Evolutionary conservation across 2,329 filamentous ascomycete genomes (phyloP).

Genomic region (Pezizomycotina sp.): DNA sequence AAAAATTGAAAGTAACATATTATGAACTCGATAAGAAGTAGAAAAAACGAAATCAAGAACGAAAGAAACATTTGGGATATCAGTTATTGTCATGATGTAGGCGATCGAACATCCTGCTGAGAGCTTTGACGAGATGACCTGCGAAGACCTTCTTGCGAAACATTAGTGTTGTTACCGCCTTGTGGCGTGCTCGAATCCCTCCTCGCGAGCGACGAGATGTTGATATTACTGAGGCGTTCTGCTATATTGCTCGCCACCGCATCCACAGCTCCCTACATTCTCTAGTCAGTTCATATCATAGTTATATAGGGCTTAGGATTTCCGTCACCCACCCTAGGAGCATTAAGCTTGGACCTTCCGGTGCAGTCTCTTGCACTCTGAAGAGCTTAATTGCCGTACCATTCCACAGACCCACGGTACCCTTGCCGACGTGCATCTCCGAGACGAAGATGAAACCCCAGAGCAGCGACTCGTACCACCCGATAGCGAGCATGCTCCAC

Average conservation of each 20-base stretch:
- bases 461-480: conserved; percentile 88
- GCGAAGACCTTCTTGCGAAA: too few relatives aligned
- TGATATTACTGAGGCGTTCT: conserved; percentile 23
- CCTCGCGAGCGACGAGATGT: conserved; percentile 16
- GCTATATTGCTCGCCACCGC: conserved; percentile 24
- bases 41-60: too few relatives aligned
- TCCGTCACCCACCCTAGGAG: conserved; percentile 61
- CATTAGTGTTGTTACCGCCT: too few relatives aligned
- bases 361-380: conserved; percentile 67
- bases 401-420: conserved; percentile 86
- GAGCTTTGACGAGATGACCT: too few relatives aligned
- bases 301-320: conserved; percentile 53
- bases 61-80: too few relatives aligned
- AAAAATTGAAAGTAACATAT: too few relatives aligned
- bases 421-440: conserved; percentile 74
- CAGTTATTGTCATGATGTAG: too few relatives aligned
- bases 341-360: conserved; percentile 67
- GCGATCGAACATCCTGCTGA: too few relatives aligned
- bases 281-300: conserved; percentile 7
- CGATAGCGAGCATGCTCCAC: conserved; percentile 76
- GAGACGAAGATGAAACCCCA: conserved; percentile 87
- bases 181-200: neutral
- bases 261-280: conserved; percentile 22
- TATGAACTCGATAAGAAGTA: too few relatives aligned
- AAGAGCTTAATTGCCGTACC: conserved; percentile 78